Evolutionary conservation across 2,329 filamentous ascomycete genomes (phyloP), one percentile per base, ranked within the genome.

Genomic region (Fusarium praegraminearum): DNA sequence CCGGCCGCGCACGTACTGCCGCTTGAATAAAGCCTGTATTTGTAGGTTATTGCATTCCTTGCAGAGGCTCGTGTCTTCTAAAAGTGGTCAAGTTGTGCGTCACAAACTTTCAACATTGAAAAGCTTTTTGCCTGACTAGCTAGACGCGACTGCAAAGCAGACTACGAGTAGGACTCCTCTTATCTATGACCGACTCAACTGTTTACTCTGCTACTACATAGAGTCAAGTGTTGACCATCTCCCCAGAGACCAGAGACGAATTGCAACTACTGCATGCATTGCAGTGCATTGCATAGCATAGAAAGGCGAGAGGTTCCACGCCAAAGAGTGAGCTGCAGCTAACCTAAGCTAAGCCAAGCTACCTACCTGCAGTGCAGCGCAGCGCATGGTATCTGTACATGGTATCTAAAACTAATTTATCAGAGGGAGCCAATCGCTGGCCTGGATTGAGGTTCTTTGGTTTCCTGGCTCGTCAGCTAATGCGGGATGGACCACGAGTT

Each of bases 191-290:
- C 60, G 41, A 26, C 16, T 50, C 24, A 49, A 12, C 16, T 72
- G 56, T 70, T 67, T 72, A 70, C 66, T 62, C 46, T 55, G 44
- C 57, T 53, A 43, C 49, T 41, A 41, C 12, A 46, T 32, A 30
- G 16, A 46, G 44, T 46, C 44, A 46, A 46, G 44, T 32, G 44
- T 32, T 15, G 28, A 16, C 22, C 40, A 70, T 59, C 62, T 55
- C 65, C 69, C 68, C 54, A 72, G 57, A 73, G 67, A 69, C 68
- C 54, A 72, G 57, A 73, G 67, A 69, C 70, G 70, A 72, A 66
- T 63, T n/a, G 18, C 13, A 35, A 44, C 54, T 50, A 52, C 68
- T 57, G 66, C 63, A 65, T 49, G 30, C 45, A 32, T 32, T 49
- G 46, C 46, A 26, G 11, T 30, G 43, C 44, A 46, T 30, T 30